phyloP scores from a whole-genome alignment of 176 grass and related monocot genomes.

The Carex pumila region DNA sequence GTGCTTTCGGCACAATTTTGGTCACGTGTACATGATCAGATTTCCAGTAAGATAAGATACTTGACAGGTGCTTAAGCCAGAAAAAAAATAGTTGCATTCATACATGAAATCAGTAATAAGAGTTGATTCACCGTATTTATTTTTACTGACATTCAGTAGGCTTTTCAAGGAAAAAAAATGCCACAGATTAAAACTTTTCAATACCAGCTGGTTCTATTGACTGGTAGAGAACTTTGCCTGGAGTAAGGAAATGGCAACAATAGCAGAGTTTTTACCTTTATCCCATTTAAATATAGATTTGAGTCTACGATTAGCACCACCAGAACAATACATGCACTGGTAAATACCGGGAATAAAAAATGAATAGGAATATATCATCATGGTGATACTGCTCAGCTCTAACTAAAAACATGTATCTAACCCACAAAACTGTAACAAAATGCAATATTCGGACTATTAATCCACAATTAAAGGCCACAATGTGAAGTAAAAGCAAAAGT shows the following conservation, averaged over 20 bases:
- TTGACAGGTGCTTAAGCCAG: neutral
- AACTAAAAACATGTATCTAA: neutral
- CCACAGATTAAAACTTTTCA: neutral
- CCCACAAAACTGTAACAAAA: neutral
- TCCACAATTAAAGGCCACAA: neutral
- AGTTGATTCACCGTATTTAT: neutral
- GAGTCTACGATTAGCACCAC: neutral
- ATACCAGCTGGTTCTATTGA: neutral
- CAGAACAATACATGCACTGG: neutral
- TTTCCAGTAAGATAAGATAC: conserved; percentile 7
- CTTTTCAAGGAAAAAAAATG: neutral
- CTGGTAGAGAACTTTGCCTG: neutral
- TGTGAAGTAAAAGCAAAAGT: neutral
- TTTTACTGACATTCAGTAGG: neutral
- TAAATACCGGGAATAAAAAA: neutral
- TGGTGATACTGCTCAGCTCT: neutral
- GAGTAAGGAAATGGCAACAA: neutral
- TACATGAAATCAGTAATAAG: neutral
- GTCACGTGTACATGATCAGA: conserved; percentile 12
- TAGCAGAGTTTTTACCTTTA: neutral
- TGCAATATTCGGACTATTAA: neutral
- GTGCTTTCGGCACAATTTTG: conserved; percentile 3
- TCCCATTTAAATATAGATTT: neutral
- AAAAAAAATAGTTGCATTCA: neutral
- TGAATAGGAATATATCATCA: neutral